These are phyloP conservation scores for Verticillium nonalfalfae DNA, from an alignment of 2,329 filamentous ascomycete species.

Conservation along the genomic window DNA sequence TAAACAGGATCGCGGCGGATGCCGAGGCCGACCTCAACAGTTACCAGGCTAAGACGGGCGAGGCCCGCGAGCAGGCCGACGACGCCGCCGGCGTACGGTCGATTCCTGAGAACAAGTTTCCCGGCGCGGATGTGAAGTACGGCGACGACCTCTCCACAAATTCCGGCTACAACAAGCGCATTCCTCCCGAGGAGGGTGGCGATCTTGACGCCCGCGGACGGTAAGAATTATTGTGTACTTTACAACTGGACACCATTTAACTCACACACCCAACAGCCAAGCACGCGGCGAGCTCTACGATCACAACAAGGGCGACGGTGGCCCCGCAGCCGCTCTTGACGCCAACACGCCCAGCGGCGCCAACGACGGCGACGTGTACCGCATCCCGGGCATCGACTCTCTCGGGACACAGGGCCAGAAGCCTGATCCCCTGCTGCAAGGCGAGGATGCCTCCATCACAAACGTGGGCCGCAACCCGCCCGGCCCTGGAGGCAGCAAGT, in stretches of 20 bases:
- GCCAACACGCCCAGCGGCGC: not conserved
- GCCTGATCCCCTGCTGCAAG: slow-evolving; percentile 15
- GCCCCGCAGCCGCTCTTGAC: slow-evolving; percentile 24
- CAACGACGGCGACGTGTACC: not conserved
- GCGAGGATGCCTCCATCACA: slow-evolving; percentile 26
- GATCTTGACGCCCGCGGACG: slow-evolving; percentile 35
- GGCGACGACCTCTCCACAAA: slow-evolving; percentile 39
- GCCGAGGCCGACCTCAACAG: slow-evolving; percentile 42
- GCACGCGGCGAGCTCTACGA: slow-evolving; percentile 36
- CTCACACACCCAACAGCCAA: slow-evolving; percentile 23
- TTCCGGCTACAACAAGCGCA: slow-evolving; percentile 36
- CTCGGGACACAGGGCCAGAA: slow-evolving; percentile 3
- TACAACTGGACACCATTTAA: too few species aligned
- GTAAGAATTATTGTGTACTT: slow-evolving; percentile 19
- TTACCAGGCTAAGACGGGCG: slow-evolving; percentile 40
- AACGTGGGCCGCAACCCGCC: slow-evolving; percentile 30
- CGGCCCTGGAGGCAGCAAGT: slow-evolving; percentile 28
- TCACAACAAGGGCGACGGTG: slow-evolving; percentile 24
- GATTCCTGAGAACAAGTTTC: slow-evolving; percentile 35
- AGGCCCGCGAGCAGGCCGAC: slow-evolving; percentile 26
- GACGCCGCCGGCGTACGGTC: slow-evolving; percentile 37
- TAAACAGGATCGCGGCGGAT: slow-evolving; percentile 34
- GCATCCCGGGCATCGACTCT: slow-evolving; percentile 2
- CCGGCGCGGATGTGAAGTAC: slow-evolving; percentile 29
- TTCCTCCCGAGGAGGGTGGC: slow-evolving; percentile 38